These are phyloP conservation scores for Paramecium tetraurelia DNA, from an alignment of 73 alveolate species.

Conservation along the genomic window DNA sequence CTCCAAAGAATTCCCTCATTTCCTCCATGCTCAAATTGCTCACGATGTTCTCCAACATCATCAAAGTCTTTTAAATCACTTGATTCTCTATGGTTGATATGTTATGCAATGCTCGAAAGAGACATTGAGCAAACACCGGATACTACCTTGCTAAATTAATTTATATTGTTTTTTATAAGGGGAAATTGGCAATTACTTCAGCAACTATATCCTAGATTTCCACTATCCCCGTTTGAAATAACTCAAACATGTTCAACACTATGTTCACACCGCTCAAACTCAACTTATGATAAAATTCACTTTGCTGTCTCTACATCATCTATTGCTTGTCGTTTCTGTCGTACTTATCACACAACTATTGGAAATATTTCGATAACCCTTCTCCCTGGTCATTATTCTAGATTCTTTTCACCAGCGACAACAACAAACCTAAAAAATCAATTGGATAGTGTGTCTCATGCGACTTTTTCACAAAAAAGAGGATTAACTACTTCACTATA, in stretches of 20 bases:
- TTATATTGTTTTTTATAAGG: neutral
- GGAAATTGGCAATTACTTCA: constrained; percentile 41
- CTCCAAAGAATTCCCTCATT: constrained; percentile 24
- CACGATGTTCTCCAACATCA: neutral
- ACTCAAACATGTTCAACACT: constrained; percentile 20
- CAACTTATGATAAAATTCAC: neutral
- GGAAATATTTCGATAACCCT: neutral
- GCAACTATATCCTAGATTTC: constrained; percentile 47
- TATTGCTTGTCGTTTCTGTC: neutral
- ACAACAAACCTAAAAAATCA: constrained; percentile 19
- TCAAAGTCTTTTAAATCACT: neutral
- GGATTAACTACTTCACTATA: neutral
- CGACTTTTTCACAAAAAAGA: neutral
- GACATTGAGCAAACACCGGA: constrained; percentile 35
- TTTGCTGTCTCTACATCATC: neutral
- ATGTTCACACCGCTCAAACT: constrained; percentile 18
- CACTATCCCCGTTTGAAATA: constrained; percentile 7
- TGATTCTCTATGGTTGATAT: neutral
- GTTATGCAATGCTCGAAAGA: constrained; percentile 4
- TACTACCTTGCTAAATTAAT: constrained; percentile 22
- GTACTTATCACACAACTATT: constrained; percentile 14
- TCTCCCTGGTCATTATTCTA: neutral
- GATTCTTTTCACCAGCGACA: constrained; percentile 39
- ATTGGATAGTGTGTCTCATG: constrained; percentile 40
- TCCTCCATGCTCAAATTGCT: constrained; percentile 25